Base-by-base conservation (phyloP, 75 land plant genomes). In the Azolla pinnata region DNA sequence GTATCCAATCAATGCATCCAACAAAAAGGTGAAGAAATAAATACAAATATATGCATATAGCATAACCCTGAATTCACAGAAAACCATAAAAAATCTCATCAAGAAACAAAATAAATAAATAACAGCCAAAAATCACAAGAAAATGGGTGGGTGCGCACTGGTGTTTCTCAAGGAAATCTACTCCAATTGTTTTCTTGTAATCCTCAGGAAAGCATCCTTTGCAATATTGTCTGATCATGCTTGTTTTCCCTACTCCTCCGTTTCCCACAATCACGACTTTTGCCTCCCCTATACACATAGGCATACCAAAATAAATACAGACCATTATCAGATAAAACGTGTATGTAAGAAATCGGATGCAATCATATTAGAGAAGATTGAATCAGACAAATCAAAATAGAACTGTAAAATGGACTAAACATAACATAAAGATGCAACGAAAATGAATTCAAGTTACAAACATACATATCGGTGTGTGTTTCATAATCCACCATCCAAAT, bases 101-200 rank as follows among this genome's bases (percentile, higher is more conserved):
- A 38, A 38, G 14, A 38, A 14, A 14, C 42, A 38, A 38, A 38
- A 7, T 38, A 8, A 38, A 8, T 38, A 7, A 8, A 8, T 38
- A 38, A 38, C 7, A 56, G 19, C 10, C 14, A 29, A 9, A 26
- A 4, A 29, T 26, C 31, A 8, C 10, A 29, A 56, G 8, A n/a
- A n/a, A n/a, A n/a, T n/a, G n/a, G n/a, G 23, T 59, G 12, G 8
- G 24, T 52, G 18, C 46, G 10, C 56, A 73, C 75, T 60, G 65
- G 49, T 56, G 55, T 59, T 73, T 73, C 40, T 73, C 75, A 26
- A 73, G 58, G 31, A 73, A 73, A 44, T 73, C 75, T 38, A 73
- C 75, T 19, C 75, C 75, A 46, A 73, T 73, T 19, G 75, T 73
- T 29, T 73, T 73, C 59, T 73, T 73, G 49, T 73, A 73, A 14